These are phyloP conservation scores for Hypoxylon sp. DNA, from an alignment of 2,329 filamentous ascomycete species.

Conservation along the genomic window DNA sequence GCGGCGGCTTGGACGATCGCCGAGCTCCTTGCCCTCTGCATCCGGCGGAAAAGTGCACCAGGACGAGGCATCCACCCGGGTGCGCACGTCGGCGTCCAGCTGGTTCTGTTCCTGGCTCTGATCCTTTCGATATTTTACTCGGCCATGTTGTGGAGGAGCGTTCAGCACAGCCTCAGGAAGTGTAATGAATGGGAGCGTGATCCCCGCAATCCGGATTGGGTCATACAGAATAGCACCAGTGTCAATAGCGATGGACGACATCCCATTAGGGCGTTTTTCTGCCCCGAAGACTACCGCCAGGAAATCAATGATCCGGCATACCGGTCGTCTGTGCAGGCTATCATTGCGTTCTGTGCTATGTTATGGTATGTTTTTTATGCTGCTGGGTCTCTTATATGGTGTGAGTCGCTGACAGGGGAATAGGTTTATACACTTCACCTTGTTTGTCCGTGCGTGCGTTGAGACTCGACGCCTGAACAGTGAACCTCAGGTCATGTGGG, in stretches of 20 bases:
- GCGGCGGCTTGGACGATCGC: slow-evolving; percentile 29
- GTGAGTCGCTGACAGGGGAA: slow-evolving; percentile 7
- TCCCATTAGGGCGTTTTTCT: slow-evolving; percentile 10
- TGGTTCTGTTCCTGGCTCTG: slow-evolving; percentile 28
- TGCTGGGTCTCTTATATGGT: background rate
- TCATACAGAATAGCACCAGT: background rate
- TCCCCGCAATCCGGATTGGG: slow-evolving; percentile 18
- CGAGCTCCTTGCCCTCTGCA: slow-evolving; percentile 16
- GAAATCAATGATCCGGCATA: slow-evolving; percentile 23
- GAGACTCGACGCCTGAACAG: slow-evolving; percentile 30
- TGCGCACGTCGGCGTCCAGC: slow-evolving; percentile 32
- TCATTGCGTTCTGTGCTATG: slow-evolving; percentile 27
- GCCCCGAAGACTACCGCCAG: slow-evolving; percentile 20
- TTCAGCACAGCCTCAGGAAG: slow-evolving; percentile 11
- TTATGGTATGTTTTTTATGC: slow-evolving; percentile 23
- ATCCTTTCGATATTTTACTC: slow-evolving; percentile 29
- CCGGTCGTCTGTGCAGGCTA: slow-evolving; percentile 18
- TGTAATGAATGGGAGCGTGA: slow-evolving; percentile 30
- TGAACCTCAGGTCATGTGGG: slow-evolving; percentile 5
- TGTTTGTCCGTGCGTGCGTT: slow-evolving; percentile 33
- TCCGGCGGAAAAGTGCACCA: slow-evolving; percentile 10
- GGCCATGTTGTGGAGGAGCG: slow-evolving; percentile 21
- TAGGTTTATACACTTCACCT: slow-evolving; percentile 32
- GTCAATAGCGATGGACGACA: background rate
- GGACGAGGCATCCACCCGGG: slow-evolving; percentile 33